These are phyloP conservation scores for Musa schizocarpa DNA, from an alignment of 176 grass and related monocot species.

Conservation along the genomic window DNA sequence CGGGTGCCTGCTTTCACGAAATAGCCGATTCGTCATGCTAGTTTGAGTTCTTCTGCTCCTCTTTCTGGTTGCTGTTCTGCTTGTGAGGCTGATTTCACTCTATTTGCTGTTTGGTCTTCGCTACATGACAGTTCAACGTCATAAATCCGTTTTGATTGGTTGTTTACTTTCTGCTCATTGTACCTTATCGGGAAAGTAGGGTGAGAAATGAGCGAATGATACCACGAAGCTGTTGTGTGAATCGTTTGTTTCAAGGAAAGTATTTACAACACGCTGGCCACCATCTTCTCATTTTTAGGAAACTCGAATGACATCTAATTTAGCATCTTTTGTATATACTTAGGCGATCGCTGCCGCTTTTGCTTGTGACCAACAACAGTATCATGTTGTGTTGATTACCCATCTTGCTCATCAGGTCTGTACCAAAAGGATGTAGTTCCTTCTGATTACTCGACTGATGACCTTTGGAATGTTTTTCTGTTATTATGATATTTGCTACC, in stretches of 20 bases:
- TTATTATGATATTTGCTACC: conserved; percentile 5
- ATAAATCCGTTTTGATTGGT: no score
- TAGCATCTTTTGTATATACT: neutral
- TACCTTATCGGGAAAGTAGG: no score
- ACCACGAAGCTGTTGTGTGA: no score
- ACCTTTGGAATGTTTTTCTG: neutral
- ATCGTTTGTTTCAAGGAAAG: no score
- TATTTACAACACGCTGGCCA: neutral
- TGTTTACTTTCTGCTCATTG: no score
- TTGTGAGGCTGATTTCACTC: neutral
- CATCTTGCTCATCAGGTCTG: conserved; percentile 70
- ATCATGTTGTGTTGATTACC: conserved; percentile 58
- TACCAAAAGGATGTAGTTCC: neutral
- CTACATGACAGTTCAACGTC: no score
- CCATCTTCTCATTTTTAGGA: neutral
- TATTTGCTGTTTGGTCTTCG: no score
- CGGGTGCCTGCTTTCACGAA: neutral
- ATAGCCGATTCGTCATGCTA: neutral
- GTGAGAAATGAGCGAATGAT: no score
- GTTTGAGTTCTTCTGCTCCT: neutral
- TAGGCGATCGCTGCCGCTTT: conserved; percentile 69
- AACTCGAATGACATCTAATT: neutral
- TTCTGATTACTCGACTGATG: conserved; percentile 7
- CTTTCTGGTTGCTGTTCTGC: neutral
- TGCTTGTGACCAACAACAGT: conserved; percentile 46